A percentile compares a stretch with the other conserved stretches of the same genome.
Conservation (phyloP, 2,329 filamentous ascomycete genomes). For the Diplodia corticola region DNA sequence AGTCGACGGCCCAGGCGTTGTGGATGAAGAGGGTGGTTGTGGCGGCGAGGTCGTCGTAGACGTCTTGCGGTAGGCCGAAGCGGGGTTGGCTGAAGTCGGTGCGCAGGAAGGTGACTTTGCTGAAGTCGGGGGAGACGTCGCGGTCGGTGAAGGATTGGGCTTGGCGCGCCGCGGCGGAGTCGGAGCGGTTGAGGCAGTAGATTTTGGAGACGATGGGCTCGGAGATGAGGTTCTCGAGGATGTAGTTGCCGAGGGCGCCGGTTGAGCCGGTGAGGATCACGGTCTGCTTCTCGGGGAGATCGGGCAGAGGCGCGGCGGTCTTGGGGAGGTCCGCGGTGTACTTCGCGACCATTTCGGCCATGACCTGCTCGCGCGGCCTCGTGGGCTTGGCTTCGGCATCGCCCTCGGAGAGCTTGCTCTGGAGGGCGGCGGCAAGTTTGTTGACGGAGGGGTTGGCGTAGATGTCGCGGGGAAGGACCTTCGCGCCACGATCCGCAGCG, state of each 20-base stretch:
- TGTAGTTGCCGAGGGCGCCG: constrained; percentile 25
- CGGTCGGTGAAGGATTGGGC: background rate
- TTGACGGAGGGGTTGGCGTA: constrained; percentile 36
- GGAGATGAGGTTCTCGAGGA: constrained; percentile 25
- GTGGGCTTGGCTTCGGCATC: background rate
- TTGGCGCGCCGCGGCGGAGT: background rate
- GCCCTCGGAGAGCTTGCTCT: background rate
- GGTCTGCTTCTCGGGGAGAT: constrained; percentile 13
- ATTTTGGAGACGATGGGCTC: constrained; percentile 20
- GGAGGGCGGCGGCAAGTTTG: constrained; percentile 28
- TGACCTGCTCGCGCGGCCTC: constrained; percentile 27
- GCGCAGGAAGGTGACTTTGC: constrained; percentile 22
- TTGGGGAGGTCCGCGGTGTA: constrained; percentile 30
- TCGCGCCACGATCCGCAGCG: constrained; percentile 5
- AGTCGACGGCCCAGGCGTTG: constrained; percentile 42
- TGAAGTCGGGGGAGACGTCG: constrained; percentile 4
- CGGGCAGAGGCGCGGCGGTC: background rate
- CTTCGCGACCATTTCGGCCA: constrained; percentile 33
- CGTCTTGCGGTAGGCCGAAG: constrained; percentile 23
- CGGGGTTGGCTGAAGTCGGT: constrained; percentile 22
- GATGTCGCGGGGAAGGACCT: constrained; percentile 32
- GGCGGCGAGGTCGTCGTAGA: background rate
- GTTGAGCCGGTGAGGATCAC: constrained; percentile 27
- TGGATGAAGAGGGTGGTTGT: constrained; percentile 35
- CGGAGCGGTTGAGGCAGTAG: constrained; percentile 25